phyloP scores from a whole-genome alignment of 2,329 filamentous ascomycete species.

The Plenodomus tracheiphilus region DNA sequence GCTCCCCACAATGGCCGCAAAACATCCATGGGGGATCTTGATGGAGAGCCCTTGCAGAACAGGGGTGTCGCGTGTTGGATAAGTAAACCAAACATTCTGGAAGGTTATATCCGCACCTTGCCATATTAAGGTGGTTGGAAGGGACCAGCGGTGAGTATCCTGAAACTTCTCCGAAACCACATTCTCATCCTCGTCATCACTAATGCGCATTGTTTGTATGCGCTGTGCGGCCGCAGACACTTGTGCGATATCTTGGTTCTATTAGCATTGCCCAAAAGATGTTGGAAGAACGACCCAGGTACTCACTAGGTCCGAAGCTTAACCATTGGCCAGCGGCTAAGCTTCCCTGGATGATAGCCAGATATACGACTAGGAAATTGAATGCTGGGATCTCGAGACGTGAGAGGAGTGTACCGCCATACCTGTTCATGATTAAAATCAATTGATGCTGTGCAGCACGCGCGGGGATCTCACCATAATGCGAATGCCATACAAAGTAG shows the following conservation, averaged over 20 bases:
- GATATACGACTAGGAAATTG: constrained; percentile 29
- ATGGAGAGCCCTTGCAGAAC: constrained; percentile 65
- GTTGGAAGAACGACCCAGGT: background rate
- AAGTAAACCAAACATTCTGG: constrained; percentile 83
- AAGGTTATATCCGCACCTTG: constrained; percentile 62
- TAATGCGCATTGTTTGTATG: constrained; percentile 18
- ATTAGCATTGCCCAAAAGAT: background rate
- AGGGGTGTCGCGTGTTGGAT: constrained; percentile 84
- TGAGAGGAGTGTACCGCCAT: constrained; percentile 27
- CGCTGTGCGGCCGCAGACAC: constrained; percentile 25
- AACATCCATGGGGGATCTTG: constrained; percentile 58
- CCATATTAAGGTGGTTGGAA: constrained; percentile 4
- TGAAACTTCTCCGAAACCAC: background rate
- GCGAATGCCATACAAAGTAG: constrained; percentile 50
- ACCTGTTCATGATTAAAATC: constrained; percentile 20
- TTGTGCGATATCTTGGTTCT: constrained; percentile 27
- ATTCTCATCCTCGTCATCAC: constrained; percentile 1
- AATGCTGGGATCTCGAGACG: constrained; percentile 17
- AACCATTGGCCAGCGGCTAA: constrained; percentile 31
- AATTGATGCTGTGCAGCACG: too few species aligned
- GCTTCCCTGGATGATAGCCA: constrained; percentile 31
- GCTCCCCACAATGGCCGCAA: constrained; percentile 54
- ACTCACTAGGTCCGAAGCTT: constrained; percentile 32
- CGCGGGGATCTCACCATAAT: constrained; percentile 34
- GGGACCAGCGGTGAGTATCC: constrained; percentile 9